Evolutionary conservation across 202 grass and related monocot genomes (phyloP).

Genomic region (Zizania palustris): DNA sequence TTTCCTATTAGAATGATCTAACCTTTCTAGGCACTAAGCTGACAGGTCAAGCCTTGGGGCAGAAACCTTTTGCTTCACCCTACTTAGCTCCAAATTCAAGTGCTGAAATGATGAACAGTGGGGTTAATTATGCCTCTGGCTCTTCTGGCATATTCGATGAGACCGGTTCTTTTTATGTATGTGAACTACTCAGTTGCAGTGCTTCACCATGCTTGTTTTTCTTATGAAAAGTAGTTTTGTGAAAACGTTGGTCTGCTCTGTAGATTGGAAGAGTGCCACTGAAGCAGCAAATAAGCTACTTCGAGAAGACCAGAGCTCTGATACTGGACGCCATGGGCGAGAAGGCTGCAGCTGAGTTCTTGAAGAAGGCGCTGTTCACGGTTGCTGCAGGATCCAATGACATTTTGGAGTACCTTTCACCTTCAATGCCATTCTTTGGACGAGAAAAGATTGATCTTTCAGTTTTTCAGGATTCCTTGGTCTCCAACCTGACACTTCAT

Average conservation of each 20-base stretch:
- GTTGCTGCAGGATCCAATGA: constrained; percentile 72
- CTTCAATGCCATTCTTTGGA: constrained; percentile 71
- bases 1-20: background rate
- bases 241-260: background rate
- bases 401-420: constrained; percentile 78
- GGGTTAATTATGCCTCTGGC: constrained; percentile 81
- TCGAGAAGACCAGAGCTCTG: constrained; percentile 62
- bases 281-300: constrained; percentile 69
- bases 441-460: constrained; percentile 52
- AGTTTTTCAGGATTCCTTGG: constrained; percentile 62
- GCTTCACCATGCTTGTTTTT: constrained; percentile 9
- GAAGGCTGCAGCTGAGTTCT: constrained; percentile 55
- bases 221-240: constrained; percentile 13
- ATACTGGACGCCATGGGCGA: constrained; percentile 49
- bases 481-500: constrained; percentile 73
- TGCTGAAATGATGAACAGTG: constrained; percentile 37
- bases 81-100: constrained; percentile 68
- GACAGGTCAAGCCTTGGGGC: constrained; percentile 73
- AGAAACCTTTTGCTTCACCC: constrained; percentile 63
- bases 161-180: constrained; percentile 81
- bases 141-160: constrained; percentile 91
- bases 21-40: constrained; percentile 1
- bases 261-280: constrained; percentile 82
- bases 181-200: background rate
- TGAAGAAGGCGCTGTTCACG: constrained; percentile 62